Base-by-base conservation (phyloP, 2,329 filamentous ascomycete species). In the Fusarium scirpi region DNA sequence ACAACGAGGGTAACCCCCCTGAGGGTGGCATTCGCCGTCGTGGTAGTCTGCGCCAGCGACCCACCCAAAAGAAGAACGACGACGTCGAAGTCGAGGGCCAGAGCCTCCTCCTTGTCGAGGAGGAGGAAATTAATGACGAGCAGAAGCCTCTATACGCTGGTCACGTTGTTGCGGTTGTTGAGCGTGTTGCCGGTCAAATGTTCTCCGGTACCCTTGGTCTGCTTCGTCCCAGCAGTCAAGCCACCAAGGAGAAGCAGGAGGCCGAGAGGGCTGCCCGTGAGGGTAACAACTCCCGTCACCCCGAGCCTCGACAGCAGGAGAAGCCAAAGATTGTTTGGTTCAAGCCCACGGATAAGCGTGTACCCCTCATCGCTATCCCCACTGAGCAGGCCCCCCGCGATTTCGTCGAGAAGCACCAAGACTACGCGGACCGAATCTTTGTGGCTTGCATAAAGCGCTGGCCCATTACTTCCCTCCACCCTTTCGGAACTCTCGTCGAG, bases 251-350 rank as follows among this genome's bases (percentile, higher is more conserved):
- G 85, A 98, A 98, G 85, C 96, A 99, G 80, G 96, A 99, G 80
- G 96, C 96, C 46, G 96, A 99, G 85, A 91, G 96, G 69, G 92
- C 93, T 72, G 94, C 94, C 74, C 91, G 95, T 74, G 95, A 98
- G 79, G 95, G 94, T 68, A 87, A 85, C 71, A 87, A 87, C 70
- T 83, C 84, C 57, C 90, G 92, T 68, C 88, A 91, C 56, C 91
- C 96, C 71, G 93, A 94, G 67, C 91, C 92, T 71, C 93, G 94
- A 57, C 80, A 82, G 57, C 94, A 97, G 79, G 96, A 99, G 71
- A 98, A 98, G 83, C 96, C 96, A 69, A 99, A 99, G 90, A 99
- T 99, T 82, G 96, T 99, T 44, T 99, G 96, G 96, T 99, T 99
- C 85, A 99, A 99, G 86, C 96, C 96, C 62, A 99, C 96, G 2